These are phyloP conservation scores for Backusella parvicylindrica DNA, from an alignment of 192 early-diverging fungal species.

Conservation along the genomic window DNA sequence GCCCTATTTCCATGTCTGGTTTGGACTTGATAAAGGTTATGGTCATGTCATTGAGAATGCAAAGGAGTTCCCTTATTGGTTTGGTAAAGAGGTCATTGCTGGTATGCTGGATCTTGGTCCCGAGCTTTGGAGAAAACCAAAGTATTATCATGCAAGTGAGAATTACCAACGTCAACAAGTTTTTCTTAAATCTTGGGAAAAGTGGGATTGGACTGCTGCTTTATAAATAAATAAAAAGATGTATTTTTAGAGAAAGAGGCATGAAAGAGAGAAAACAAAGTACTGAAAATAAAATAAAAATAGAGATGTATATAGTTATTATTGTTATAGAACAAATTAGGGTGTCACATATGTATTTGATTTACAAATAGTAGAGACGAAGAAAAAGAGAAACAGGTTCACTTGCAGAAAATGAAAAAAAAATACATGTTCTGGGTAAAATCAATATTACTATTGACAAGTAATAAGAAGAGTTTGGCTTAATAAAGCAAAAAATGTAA, in stretches of 20 bases:
- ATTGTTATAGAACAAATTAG: too few species aligned
- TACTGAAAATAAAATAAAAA: neutral
- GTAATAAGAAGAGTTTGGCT: too few species aligned
- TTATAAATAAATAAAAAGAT: constrained; percentile 33
- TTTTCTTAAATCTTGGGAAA: constrained; percentile 64
- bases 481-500: too few species aligned
- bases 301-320: too few species aligned
- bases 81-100: constrained; percentile 83
- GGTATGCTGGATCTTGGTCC: constrained; percentile 81
- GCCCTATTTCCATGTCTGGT: constrained; percentile 99
- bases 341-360: too few species aligned
- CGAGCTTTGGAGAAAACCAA: constrained; percentile 69
- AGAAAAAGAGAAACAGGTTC: too few species aligned
- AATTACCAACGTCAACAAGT: constrained; percentile 47
- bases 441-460: too few species aligned
- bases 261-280: too few species aligned
- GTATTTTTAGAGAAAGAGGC: too few species aligned
- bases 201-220: constrained; percentile 83
- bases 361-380: too few species aligned
- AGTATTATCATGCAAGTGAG: constrained; percentile 45
- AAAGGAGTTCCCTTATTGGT: constrained; percentile 77
- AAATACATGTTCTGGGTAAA: too few species aligned
- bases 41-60: constrained; percentile 96
- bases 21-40: constrained; percentile 79
- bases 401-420: too few species aligned